Base-by-base conservation (phyloP, 2,329 filamentous ascomycete genomes). In the Colletotrichum sojae region DNA sequence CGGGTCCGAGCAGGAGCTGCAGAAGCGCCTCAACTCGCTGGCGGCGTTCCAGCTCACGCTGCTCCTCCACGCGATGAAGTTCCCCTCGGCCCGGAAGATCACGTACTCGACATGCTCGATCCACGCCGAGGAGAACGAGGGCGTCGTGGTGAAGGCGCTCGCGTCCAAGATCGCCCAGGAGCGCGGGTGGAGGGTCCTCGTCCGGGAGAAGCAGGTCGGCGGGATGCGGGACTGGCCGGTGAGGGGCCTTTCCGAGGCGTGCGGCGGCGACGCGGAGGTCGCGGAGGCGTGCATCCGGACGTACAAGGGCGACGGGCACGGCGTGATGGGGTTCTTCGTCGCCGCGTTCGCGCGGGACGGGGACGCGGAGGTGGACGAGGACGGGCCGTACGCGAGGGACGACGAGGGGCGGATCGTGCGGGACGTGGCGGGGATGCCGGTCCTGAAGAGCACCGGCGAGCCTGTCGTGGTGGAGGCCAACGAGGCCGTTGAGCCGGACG, bases 21-120 rank as follows among this genome's bases (percentile, higher is more conserved):
- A 85, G 48, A 85, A 88, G 6, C 89, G 95, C 3, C 84, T 98
- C 15, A 83, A 86, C 15, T 91, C 93, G 5, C 85, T 99, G 1
- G 90, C 95, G 0, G 86, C 88, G 2, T 96, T 98, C 73, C 96
- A 99, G 80, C 86, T 95, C 6, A 89, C 88, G 27, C 89, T 98
- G 12, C 84, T 99, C 2, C 86, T 92, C 54, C 96, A 98, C 77
- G 95, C 96, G 0, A 91, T 98, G 80, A 81, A 83, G 22, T 99
- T 98, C 74, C 91, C 94, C 0, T 84, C 87, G 1, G 94, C 94
- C 0, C 86, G 78, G 13, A 91, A 89, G 72, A 90, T 98, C 51
- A 95, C 94, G 0, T 99, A 98, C 78, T 97, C 94, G 40, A 98
- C 96, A 0, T 99, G 96, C 78, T 98, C 95, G 0, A 83, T 97